Percentiles rank a stretch among this genome's conserved stretches.
Evolutionary conservation across 352 stramenopile species (phyloP).

Genomic region (Phytophthora cactorum): DNA sequence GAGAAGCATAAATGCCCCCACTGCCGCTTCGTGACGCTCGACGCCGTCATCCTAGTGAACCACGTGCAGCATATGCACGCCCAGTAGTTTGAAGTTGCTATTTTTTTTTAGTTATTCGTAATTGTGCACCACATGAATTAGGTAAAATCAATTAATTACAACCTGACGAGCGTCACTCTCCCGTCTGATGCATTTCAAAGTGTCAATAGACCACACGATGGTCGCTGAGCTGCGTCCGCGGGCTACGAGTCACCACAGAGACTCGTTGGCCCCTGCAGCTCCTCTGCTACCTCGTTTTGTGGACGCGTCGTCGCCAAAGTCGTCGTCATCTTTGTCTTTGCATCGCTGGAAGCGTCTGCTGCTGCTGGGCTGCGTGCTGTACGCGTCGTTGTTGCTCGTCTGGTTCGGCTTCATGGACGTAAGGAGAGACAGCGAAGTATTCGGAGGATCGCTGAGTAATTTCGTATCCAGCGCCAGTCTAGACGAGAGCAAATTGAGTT

Average conservation of each 20-base stretch:
- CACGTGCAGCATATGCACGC: slow-evolving; percentile 78
- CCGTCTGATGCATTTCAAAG: slow-evolving; percentile 21
- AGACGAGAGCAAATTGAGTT: slow-evolving; percentile 16
- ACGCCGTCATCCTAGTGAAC: slow-evolving; percentile 79
- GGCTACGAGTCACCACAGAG: slow-evolving; percentile 6
- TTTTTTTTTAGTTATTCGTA: slow-evolving; percentile 14
- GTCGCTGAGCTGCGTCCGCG: slow-evolving; percentile 20
- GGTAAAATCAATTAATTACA: slow-evolving; percentile 2
- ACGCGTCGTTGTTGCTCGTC: slow-evolving; percentile 24
- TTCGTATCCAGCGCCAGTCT: slow-evolving; percentile 24
- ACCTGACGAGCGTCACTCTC: slow-evolving; percentile 10
- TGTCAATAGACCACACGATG: slow-evolving; percentile 16
- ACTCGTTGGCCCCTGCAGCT: not conserved
- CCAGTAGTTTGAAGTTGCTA: slow-evolving; percentile 25
- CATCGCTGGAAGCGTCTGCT: slow-evolving; percentile 21
- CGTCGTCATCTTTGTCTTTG: not conserved
- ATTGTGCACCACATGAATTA: slow-evolving; percentile 19
- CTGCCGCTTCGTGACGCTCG: slow-evolving; percentile 58
- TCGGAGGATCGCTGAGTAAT: not conserved
- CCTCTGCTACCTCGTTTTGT: slow-evolving; percentile 18
- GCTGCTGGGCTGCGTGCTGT: slow-evolving; percentile 21
- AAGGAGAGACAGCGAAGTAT: not conserved
- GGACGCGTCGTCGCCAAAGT: not conserved
- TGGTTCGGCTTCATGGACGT: slow-evolving; percentile 14
- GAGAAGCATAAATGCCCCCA: slow-evolving; percentile 66